Evolutionary conservation across 202 grass and related monocot genomes (phyloP), one percentile per base, ranked within the genome.

Genomic region (Setaria viridis): DNA sequence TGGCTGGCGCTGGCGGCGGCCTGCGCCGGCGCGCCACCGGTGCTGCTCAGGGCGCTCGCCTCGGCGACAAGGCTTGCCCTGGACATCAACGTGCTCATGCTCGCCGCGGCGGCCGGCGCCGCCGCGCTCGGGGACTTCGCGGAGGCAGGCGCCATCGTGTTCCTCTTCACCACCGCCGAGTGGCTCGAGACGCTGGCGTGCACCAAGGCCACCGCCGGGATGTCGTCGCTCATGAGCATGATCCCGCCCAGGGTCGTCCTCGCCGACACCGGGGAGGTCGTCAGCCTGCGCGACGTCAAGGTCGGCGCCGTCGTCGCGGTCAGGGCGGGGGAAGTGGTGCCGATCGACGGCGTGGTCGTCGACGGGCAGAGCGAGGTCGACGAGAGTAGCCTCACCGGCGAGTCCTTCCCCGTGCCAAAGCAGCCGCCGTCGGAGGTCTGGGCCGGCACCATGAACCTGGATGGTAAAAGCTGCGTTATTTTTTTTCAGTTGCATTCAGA

Each of bases 51-150:
- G 6, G 92, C 72, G 3, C 1, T 91, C 20, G 88, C 81, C 4
- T 58, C 86, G 1, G 74, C 87, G 2, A 55, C 80, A 5, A 73
- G 89, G 80, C 81, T 64, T 14, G 3, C 88, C 2, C 88, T 98
- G 1, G 95, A 98, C 86, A 95, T 95, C 85, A 98, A 98, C 83
- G 82, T 89, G 45, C 88, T 98, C 39, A 89, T 98, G 89, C 50
- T 95, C 8, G 81, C 89, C 16, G 89, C 95, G 32, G 93, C 89
- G 33, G 76, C 34, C 46, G 93, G 95, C 12, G 88, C 95, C 1
- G 65, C 87, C 33, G 86, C 75, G 4, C 88, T 98, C 57, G 60
- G 74, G 53, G 86, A 92, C 83, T 98, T 69, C 82, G 29, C 70
- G 17, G 95, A 98, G 86, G 93, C 95, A 3, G 95, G 88, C 6